phyloP scores from a whole-genome alignment of 169 alveolate species.

The Plasmodium knowlesi region DNA sequence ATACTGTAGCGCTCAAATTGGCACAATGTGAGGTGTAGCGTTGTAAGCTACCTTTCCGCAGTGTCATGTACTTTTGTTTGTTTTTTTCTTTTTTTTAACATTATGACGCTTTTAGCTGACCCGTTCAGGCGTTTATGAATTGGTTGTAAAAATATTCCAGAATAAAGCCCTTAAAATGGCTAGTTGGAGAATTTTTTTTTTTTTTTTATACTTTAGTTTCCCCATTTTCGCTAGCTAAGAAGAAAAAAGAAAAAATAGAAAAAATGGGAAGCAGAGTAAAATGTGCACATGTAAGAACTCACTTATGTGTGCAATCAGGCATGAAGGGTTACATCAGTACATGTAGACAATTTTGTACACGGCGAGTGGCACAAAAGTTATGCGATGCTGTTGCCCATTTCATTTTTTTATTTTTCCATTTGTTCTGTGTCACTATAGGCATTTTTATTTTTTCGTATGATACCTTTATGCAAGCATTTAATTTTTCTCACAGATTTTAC shows the following conservation, averaged over 20 bases:
- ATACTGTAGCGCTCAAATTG: neutral
- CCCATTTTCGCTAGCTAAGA: neutral
- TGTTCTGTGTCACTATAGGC: neutral
- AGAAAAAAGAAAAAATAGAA: conserved; percentile 4
- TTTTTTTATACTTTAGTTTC: neutral
- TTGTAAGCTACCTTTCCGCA: neutral
- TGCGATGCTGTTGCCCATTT: neutral
- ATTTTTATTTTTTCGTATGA: neutral
- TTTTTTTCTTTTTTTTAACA: neutral
- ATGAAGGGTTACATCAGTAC: neutral
- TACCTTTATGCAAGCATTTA: neutral
- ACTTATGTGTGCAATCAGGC: neutral
- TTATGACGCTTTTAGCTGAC: neutral
- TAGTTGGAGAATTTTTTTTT: neutral
- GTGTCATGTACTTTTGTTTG: neutral
- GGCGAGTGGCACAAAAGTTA: neutral
- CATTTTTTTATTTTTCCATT: neutral
- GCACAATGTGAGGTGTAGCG: neutral
- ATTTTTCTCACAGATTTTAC: neutral
- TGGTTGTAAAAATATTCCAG: neutral
- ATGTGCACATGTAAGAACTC: neutral
- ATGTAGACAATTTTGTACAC: conserved; percentile 4
- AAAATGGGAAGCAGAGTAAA: neutral
- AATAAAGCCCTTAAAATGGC: neutral
- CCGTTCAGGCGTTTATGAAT: neutral